Evolutionary conservation across 179 eudicot genomes (phyloP), one percentile per base, ranked within the genome.

Genomic region (Spergularia azorica): DNA sequence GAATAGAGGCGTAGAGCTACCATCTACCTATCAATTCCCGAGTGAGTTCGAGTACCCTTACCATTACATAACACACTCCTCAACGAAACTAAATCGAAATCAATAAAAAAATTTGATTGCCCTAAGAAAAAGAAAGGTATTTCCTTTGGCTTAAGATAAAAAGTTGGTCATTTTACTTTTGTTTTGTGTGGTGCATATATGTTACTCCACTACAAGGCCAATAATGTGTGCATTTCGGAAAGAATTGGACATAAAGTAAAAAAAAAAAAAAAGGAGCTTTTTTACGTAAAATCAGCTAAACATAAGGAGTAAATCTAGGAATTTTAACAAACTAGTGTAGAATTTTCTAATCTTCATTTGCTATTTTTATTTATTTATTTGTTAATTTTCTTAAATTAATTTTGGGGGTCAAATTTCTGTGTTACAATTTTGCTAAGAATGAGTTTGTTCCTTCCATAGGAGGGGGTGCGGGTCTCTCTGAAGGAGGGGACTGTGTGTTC

Each of bases 281-380:
- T 12, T 10, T 57, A 61, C 46, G 63, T 32, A 6, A 46, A 48
- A 50, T 63, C 38, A 52, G 61, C 32, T 48, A 41, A 56, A 36
- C 15, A 38, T n/a, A 41, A 57, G n/a, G 74, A 79, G 82, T 0
- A 60, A 79, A 79, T 73, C 57, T 16, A 79, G 82, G 82, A 79
- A 79, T 38, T 48, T 6, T 56, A 67, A 73, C 77, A n/a, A 73
- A 74, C n/a, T 12, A 48, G 16, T 43, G 36, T n/a, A 59, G 60
- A 73, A 74, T 3, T 0, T 52, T 67, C 72, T 14, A 52, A 51
- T 5, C n/a, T 51, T 20, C 8, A 68, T 68, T 68, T 68, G 50
- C 72, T 68, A 68, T 18, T 68, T 68, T 48, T 52, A 36, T 8
- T 26, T 14, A 6, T 18, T 13, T 15, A 59, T 11, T 78, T 17